These are phyloP conservation scores for Phellinidium pouzarii DNA, from an alignment of 1,284 basidiomycete species.

Conservation along the genomic window DNA sequence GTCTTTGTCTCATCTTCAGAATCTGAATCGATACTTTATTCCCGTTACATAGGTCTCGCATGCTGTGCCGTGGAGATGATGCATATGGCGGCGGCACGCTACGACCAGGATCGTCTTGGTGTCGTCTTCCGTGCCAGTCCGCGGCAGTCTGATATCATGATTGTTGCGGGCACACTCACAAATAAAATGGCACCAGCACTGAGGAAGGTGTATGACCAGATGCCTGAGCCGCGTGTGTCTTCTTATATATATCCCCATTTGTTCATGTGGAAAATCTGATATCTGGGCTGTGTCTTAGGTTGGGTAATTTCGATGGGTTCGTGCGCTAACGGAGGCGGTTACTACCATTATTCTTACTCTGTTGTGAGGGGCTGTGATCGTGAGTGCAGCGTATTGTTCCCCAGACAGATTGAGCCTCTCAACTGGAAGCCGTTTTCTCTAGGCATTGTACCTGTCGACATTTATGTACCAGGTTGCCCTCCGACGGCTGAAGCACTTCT, in stretches of 20 bases:
- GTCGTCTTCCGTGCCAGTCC: slow-evolving; percentile 98
- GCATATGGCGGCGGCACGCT: slow-evolving; percentile 98
- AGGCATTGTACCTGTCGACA: slow-evolving; percentile 97
- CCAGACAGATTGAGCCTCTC: slow-evolving; percentile 9
- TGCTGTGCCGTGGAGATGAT: slow-evolving; percentile 99
- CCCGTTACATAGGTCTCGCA: slow-evolving; percentile 63
- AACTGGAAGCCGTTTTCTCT: slow-evolving; percentile 11
- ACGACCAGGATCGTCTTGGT: slow-evolving; percentile 97
- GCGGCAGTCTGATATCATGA: slow-evolving; percentile 98
- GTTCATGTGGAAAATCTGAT: slow-evolving; percentile 22
- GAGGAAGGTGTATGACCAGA: slow-evolving; percentile 94
- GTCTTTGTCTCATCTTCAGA: neutral
- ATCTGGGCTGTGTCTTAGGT: slow-evolving; percentile 37
- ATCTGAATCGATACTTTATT: neutral
- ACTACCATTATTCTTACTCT: slow-evolving; percentile 98
- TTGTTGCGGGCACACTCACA: slow-evolving; percentile 97
- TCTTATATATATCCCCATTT: slow-evolving; percentile 20
- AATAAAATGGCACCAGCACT: slow-evolving; percentile 99
- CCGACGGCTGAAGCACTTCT: slow-evolving; percentile 91
- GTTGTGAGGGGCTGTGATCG: slow-evolving; percentile 99
- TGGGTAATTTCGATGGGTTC: slow-evolving; percentile 99
- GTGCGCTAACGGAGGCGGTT: slow-evolving; percentile 97
- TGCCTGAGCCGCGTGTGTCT: slow-evolving; percentile 81
- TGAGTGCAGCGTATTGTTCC: slow-evolving; percentile 32
- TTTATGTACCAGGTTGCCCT: slow-evolving; percentile 94